Evolutionary conservation across 2,329 filamentous ascomycete species (phyloP).

Genomic region (Ambrosiella xylebori): DNA sequence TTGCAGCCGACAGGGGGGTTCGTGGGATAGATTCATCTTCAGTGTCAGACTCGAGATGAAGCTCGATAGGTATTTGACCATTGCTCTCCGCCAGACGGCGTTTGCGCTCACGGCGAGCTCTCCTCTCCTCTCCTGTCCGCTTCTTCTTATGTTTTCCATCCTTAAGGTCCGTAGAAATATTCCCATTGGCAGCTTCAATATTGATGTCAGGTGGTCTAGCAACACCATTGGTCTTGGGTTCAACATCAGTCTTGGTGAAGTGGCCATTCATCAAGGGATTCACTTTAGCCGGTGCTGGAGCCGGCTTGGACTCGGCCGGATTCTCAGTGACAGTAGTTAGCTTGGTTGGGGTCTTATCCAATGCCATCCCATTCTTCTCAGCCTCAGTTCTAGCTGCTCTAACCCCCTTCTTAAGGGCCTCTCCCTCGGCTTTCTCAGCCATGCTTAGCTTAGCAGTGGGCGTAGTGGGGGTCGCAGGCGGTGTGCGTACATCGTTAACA

Average conservation of each 20-base stretch:
- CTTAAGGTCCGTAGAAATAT: conserved; percentile 19
- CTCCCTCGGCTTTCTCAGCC: conserved; percentile 10
- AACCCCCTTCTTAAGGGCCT: conserved; percentile 7
- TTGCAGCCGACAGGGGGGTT: background rate
- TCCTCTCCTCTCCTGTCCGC: conserved; percentile 78
- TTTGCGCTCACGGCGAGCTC: conserved; percentile 81
- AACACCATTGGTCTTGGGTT: background rate
- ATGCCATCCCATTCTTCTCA: background rate
- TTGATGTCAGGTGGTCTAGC: background rate
- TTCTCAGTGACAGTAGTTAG: background rate
- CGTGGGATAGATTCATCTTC: conserved; percentile 13
- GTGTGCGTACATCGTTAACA: background rate
- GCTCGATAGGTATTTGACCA: conserved; percentile 68
- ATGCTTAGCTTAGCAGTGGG: background rate
- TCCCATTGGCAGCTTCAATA: background rate
- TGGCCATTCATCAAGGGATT: background rate
- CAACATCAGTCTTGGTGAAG: background rate
- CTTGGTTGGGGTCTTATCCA: background rate
- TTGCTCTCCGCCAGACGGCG: conserved; percentile 73
- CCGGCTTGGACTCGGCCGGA: background rate
- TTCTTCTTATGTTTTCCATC: conserved; percentile 56
- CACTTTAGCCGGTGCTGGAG: background rate
- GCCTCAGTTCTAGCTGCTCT: background rate
- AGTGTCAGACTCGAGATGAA: conserved; percentile 39
- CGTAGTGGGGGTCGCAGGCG: background rate